Evolutionary conservation across 1,284 basidiomycete species (phyloP).

Genomic region (Pisolithus thermaeus): DNA sequence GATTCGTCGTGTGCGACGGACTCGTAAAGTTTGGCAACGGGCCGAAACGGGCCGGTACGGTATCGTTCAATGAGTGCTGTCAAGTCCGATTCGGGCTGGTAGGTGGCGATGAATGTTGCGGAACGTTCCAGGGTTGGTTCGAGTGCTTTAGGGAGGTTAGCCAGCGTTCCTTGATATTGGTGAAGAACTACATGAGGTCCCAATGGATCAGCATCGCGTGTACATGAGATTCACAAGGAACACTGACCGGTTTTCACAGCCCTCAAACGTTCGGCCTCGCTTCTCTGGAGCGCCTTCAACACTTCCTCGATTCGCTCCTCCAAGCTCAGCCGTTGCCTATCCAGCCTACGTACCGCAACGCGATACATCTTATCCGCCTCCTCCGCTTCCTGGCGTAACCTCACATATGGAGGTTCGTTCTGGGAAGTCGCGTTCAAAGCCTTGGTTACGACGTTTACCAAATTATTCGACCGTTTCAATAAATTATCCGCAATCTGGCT

Average conservation of each 20-base stretch:
- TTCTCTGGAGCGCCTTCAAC: constrained; percentile 72
- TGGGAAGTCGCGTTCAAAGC: constrained; percentile 49
- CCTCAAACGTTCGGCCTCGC: constrained; percentile 78
- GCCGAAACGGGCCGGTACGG: constrained; percentile 86
- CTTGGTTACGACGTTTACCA: constrained; percentile 70
- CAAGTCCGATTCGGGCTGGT: constrained; percentile 80
- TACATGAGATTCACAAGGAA: not conserved
- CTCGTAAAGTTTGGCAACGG: constrained; percentile 79
- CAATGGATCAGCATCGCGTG: not conserved
- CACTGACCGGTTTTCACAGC: constrained; percentile 75
- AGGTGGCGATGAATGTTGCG: constrained; percentile 70
- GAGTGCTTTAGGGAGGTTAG: constrained; percentile 62
- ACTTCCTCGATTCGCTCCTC: constrained; percentile 84
- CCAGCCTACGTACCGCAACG: constrained; percentile 68
- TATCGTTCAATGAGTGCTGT: constrained; percentile 82
- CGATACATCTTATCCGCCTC: constrained; percentile 75
- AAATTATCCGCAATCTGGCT: constrained; percentile 51
- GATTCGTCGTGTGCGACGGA: constrained; percentile 73
- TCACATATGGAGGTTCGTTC: constrained; percentile 61
- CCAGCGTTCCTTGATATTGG: constrained; percentile 77
- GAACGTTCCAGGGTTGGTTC: constrained; percentile 65
- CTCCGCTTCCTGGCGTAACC: constrained; percentile 70
- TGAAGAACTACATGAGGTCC: constrained; percentile 52
- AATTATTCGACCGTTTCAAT: constrained; percentile 59
- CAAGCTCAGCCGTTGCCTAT: constrained; percentile 72